Evolutionary conservation across 2,329 filamentous ascomycete genomes (phyloP).

Genomic region (Aspergillus awamori): DNA sequence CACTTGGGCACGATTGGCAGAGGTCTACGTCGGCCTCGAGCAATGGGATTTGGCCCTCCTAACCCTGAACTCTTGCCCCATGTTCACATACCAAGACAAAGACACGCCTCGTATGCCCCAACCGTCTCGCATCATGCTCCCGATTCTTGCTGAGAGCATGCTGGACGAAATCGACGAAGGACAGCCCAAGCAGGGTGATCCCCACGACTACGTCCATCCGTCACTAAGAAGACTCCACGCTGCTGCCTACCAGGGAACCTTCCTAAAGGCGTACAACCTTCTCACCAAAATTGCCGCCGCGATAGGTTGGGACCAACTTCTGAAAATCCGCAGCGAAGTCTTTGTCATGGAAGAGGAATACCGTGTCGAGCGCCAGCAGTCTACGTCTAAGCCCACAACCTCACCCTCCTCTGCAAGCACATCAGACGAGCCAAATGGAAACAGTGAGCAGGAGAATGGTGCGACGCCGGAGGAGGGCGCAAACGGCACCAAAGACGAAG

Average conservation of each 20-base stretch:
- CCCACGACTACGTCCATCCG: constrained; percentile 82
- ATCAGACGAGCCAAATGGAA: constrained; percentile 42
- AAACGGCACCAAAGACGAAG: constrained; percentile 25
- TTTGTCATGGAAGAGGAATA: constrained; percentile 99
- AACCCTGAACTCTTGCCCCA: constrained; percentile 96
- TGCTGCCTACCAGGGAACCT: constrained; percentile 89
- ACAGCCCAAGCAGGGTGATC: constrained; percentile 69
- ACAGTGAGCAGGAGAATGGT: constrained; percentile 31
- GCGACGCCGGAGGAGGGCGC: constrained; percentile 22
- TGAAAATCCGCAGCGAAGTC: constrained; percentile 93
- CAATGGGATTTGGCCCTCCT: constrained; percentile 95
- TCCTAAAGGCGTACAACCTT: constrained; percentile 90
- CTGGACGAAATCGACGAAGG: constrained; percentile 97
- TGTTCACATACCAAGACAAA: constrained; percentile 99
- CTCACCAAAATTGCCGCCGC: constrained; percentile 94
- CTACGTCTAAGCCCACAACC: constrained; percentile 22
- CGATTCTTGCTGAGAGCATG: constrained; percentile 82
- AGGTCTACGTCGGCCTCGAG: constrained; percentile 91
- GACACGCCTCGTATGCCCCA: constrained; percentile 94
- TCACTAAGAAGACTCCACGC: constrained; percentile 84
- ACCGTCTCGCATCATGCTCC: constrained; percentile 82
- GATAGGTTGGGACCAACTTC: constrained; percentile 95
- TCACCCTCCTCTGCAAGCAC: constrained; percentile 27
- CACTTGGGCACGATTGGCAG: constrained; percentile 90
- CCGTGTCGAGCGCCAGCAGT: constrained; percentile 67